Evolutionary conservation across 2,329 filamentous ascomycete species (phyloP).

Genomic region (Rosellinia necatrix): DNA sequence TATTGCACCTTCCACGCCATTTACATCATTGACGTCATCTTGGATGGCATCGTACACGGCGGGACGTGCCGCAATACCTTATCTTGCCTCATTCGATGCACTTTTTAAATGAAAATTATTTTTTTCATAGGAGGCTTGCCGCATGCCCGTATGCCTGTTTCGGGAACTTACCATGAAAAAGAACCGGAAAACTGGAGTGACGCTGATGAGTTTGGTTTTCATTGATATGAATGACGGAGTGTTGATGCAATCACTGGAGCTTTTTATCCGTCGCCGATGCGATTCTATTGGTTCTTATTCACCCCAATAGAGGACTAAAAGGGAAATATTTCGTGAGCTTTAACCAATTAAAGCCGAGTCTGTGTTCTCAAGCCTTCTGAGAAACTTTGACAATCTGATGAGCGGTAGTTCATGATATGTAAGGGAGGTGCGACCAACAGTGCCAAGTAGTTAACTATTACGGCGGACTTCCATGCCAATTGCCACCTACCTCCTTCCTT

Average conservation of each 20-base stretch:
- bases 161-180: background rate
- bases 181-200: background rate
- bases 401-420: too few relatives aligned
- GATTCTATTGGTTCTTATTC: background rate
- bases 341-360: slow-evolving; percentile 6
- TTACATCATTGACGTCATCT: slow-evolving; percentile 4
- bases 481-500: too few relatives aligned
- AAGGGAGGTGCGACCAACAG: too few relatives aligned
- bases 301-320: background rate
- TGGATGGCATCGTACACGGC: background rate
- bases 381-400: too few relatives aligned
- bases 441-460: too few relatives aligned
- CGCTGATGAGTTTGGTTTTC: slow-evolving; percentile 2
- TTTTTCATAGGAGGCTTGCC: background rate
- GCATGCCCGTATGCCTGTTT: background rate
- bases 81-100: background rate
- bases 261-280: too few relatives aligned
- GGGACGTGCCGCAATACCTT: background rate
- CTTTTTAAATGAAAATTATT: too few relatives aligned
- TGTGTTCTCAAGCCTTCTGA: background rate
- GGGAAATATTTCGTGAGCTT: background rate
- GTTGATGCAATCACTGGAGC: slow-evolving; percentile 18
- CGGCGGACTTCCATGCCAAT: too few relatives aligned
- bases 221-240: slow-evolving; percentile 13
- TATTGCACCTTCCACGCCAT: background rate